Conservation (phyloP, 148 eudicot species). For the Cornus florida region DNA sequence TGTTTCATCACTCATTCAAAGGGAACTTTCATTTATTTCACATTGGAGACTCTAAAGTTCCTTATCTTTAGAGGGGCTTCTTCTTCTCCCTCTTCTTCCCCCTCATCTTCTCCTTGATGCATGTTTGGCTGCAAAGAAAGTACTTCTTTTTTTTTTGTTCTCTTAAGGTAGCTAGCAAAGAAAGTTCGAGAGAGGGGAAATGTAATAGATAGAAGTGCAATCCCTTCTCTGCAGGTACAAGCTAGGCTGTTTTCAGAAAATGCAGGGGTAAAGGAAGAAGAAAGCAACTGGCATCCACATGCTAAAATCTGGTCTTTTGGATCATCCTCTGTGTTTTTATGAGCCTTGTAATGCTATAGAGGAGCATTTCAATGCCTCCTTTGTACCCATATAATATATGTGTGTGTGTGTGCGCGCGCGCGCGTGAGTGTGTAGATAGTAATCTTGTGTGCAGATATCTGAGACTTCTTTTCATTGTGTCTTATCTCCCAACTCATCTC, state of each 20-base stretch:
- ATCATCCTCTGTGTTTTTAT: background rate
- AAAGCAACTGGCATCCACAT: background rate
- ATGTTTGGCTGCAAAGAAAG: background rate
- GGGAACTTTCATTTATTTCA: constrained; percentile 94
- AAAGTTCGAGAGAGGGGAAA: background rate
- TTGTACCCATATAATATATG: background rate
- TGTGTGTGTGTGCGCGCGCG: too few species aligned
- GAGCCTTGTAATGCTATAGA: background rate
- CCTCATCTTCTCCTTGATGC: constrained; percentile 6
- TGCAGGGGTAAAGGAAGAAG: background rate
- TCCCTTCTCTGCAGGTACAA: background rate
- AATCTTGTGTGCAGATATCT: too few species aligned
- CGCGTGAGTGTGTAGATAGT: too few species aligned
- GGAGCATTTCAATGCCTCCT: background rate
- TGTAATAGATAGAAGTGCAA: background rate
- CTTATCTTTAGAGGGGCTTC: constrained; percentile 93
- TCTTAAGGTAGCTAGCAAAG: background rate
- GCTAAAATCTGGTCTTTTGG: background rate
- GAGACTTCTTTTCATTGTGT: too few species aligned
- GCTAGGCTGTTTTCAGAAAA: background rate
- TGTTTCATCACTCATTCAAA: constrained; percentile 88
- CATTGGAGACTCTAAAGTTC: constrained; percentile 85
- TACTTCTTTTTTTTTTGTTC: too few species aligned
- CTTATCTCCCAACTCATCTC: background rate
- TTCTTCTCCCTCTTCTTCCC: constrained; percentile 29